Percentiles rank a stretch among this genome's conserved stretches.
These are phyloP conservation scores for Fusarium albosuccineum DNA, from an alignment of 2,329 filamentous ascomycete species.

Conservation along the genomic window DNA sequence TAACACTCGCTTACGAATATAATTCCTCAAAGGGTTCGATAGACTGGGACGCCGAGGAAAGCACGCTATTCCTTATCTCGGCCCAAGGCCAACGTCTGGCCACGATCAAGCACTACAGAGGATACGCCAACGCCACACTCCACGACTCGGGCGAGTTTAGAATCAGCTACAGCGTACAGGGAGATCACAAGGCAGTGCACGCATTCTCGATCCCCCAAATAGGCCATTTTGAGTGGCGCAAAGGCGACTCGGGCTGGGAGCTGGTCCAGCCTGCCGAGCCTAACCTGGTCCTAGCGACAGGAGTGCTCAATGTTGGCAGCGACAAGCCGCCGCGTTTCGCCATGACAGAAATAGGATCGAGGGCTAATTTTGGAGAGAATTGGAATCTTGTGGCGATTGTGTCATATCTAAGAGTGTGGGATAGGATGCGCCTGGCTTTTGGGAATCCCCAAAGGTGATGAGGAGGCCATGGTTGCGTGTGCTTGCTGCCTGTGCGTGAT, in stretches of 20 bases:
- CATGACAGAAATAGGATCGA: not conserved
- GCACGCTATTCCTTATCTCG: not conserved
- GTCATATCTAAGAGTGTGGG: not conserved
- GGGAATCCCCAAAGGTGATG: not conserved
- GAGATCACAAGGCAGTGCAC: not conserved
- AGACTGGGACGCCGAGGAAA: not conserved
- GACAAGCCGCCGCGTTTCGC: not conserved
- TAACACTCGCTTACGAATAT: not conserved
- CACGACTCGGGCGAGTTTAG: not conserved
- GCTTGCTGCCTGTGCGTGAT: not conserved
- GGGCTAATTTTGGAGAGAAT: not conserved
- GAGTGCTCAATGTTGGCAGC: not conserved
- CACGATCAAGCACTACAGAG: not conserved
- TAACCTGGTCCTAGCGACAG: not conserved
- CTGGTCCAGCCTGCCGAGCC: not conserved
- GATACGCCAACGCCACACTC: not conserved
- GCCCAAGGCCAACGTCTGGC: not conserved
- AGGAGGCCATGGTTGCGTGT: not conserved
- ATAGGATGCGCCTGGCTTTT: constrained; percentile 1
- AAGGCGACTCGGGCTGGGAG: constrained; percentile 1
- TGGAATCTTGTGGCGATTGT: not conserved
- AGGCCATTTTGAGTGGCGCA: not conserved
- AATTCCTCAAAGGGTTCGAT: not conserved
- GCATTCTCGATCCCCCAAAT: not conserved
- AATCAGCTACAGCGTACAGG: not conserved